Evolutionary conservation across 108 stramenopile species (phyloP), one percentile per base, ranked within the genome.

Genomic region (Tribonema minus): DNA sequence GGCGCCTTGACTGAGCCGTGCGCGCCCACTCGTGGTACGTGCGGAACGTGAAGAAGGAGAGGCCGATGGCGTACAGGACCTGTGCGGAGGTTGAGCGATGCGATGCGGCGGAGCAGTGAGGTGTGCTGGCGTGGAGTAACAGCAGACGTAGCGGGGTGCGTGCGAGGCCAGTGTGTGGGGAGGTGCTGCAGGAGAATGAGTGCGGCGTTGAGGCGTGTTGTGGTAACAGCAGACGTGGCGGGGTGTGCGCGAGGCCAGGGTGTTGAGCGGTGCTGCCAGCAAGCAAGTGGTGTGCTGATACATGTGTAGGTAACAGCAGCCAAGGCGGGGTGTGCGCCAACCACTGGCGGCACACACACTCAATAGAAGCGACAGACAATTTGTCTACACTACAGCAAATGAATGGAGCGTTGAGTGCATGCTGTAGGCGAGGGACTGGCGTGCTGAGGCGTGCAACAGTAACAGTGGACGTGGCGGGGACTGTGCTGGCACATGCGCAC

Each of bases 1-100:
- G 61, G 15, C 61, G 61, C 28, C 61, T 40, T 3, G 61, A 37
- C 7, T 58, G 27, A 26, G 41, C 71, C 60, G 37, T 31, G 37
- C 60, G 7, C 31, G 71, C 61, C 71, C 71, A 72, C 60, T 38
- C 61, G 71, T 72, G 71, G 71, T 72, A 72, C 7, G 32, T 37
- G 29, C 46, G 32, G 36, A 62, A 72, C 0, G 68, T 69, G 7
- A 20, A 31, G 27, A 7, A 20, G 27, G 29, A 12, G 26, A n/a
- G 23, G 27, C 2, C 2, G 6, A 27, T 35, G 2, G 0, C 1
- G 34, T 23, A 3, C 54, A n/a, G 23, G n/a, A 3, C 29, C 6
- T 38, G 35, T 29, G 25, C 32, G 9, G 23, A 30, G 25, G 9
- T 4, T 5, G 20, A 2, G 27, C 30, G 34, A 33, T 9, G 41